Conservation (phyloP, 1,284 basidiomycete genomes). For the Ceratobasidium sp. region DNA sequence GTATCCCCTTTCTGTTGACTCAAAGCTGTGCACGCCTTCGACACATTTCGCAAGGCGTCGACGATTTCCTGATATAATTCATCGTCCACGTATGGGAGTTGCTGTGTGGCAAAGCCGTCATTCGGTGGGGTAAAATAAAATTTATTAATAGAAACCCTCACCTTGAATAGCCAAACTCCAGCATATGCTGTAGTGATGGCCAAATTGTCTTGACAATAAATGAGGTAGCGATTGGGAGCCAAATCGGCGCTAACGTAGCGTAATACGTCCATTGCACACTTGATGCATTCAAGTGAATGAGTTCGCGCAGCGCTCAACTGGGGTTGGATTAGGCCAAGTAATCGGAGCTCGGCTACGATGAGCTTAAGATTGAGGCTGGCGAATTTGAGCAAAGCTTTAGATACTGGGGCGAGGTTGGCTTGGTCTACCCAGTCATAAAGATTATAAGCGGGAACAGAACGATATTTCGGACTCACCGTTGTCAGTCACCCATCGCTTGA, state of each 20-base stretch:
- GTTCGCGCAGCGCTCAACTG: conserved; percentile 23
- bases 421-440: not conserved
- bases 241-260: conserved; percentile 7
- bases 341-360: conserved; percentile 19
- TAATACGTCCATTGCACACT: conserved; percentile 34
- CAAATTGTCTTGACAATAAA: conserved; percentile 25
- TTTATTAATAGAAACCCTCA: not conserved
- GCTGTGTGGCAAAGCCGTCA: not conserved
- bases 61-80: conserved; percentile 32
- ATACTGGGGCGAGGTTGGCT: conserved; percentile 26
- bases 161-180: conserved; percentile 37
- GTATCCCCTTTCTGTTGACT: conserved; percentile 36
- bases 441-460: not conserved
- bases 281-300: conserved; percentile 39
- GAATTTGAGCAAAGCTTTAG: conserved; percentile 28
- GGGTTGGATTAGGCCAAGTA: conserved; percentile 21
- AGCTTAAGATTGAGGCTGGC: conserved; percentile 21
- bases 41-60: conserved; percentile 3
- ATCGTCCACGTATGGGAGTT: conserved; percentile 35
- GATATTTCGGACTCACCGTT: not conserved
- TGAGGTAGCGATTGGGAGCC: conserved; percentile 19
- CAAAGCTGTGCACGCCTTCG: not conserved
- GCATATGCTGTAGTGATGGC: conserved; percentile 27
- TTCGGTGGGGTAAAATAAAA: not conserved
- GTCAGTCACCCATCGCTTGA: conserved; percentile 19